Conservation (phyloP, 129 eudicot genomes). For the Sambucus nigra region DNA sequence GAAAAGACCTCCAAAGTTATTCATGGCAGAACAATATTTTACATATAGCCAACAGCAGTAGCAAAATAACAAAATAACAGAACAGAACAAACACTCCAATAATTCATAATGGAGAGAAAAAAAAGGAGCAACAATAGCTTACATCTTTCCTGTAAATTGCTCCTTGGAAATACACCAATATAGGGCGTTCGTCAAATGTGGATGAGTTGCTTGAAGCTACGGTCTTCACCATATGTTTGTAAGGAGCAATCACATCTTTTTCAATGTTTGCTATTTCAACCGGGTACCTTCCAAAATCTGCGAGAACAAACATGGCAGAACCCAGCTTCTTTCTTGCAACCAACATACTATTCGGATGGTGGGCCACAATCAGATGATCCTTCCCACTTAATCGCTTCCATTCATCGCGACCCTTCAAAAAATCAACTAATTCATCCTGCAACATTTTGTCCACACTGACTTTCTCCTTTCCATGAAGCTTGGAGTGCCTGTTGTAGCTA, state of each 20-base stretch:
- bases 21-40: too few species aligned
- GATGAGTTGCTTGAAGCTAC: constrained; percentile 37
- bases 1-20: too few species aligned
- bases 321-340: constrained; percentile 61
- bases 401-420: constrained; percentile 50
- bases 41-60: too few species aligned
- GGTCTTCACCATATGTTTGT: constrained; percentile 72
- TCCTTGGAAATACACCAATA: constrained; percentile 79
- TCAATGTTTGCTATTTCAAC: constrained; percentile 56
- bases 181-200: constrained; percentile 52
- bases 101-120: neutral
- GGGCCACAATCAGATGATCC: constrained; percentile 78
- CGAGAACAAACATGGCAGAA: constrained; percentile 78
- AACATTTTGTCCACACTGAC: constrained; percentile 44
- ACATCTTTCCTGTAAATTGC: constrained; percentile 94
- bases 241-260: constrained; percentile 92
- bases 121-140: constrained; percentile 23
- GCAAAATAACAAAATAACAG: neutral
- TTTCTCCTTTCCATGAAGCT: constrained; percentile 30
- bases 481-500: constrained; percentile 78
- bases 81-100: neutral
- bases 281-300: constrained; percentile 85
- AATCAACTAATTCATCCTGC: constrained; percentile 60
- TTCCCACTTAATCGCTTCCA: constrained; percentile 71
- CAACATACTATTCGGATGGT: constrained; percentile 90